Evolutionary conservation across 2,329 filamentous ascomycete genomes (phyloP).

Genomic region (Fusarium dimerum): DNA sequence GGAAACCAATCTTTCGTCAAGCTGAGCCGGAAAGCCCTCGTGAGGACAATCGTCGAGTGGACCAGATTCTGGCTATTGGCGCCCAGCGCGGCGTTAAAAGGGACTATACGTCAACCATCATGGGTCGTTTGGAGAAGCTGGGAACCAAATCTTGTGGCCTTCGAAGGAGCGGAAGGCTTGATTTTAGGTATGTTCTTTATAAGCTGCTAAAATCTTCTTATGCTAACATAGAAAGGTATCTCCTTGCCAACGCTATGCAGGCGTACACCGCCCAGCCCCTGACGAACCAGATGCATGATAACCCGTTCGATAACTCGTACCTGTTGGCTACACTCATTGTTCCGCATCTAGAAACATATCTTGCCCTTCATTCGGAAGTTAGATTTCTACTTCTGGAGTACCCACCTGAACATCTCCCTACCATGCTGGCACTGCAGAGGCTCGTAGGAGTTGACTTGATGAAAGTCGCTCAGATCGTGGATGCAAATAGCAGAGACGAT

Average conservation of each 20-base stretch:
- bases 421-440: constrained; percentile 58
- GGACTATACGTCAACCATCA: constrained; percentile 50
- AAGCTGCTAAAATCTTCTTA: neutral
- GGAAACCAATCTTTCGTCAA: constrained; percentile 53
- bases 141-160: constrained; percentile 51
- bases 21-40: constrained; percentile 30
- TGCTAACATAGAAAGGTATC: constrained; percentile 45
- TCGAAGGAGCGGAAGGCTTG: constrained; percentile 56
- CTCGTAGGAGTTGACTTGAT: constrained; percentile 57
- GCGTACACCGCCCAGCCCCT: constrained; percentile 53
- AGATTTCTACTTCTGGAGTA: constrained; percentile 62
- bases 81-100: constrained; percentile 55
- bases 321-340: constrained; percentile 60
- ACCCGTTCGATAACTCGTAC: constrained; percentile 55
- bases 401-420: constrained; percentile 55
- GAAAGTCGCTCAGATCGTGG: constrained; percentile 60
- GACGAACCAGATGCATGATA: constrained; percentile 51
- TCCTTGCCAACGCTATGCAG: constrained; percentile 63
- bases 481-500: constrained; percentile 41
- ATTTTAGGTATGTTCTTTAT: constrained; percentile 52
- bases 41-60: constrained; percentile 44
- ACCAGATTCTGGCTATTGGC: constrained; percentile 62
- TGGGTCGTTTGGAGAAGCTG: constrained; percentile 55
- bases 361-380: constrained; percentile 53
- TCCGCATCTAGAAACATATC: constrained; percentile 61